Conservation (phyloP, 2,329 filamentous ascomycete species). For the Cladosporium cucumerinum region DNA sequence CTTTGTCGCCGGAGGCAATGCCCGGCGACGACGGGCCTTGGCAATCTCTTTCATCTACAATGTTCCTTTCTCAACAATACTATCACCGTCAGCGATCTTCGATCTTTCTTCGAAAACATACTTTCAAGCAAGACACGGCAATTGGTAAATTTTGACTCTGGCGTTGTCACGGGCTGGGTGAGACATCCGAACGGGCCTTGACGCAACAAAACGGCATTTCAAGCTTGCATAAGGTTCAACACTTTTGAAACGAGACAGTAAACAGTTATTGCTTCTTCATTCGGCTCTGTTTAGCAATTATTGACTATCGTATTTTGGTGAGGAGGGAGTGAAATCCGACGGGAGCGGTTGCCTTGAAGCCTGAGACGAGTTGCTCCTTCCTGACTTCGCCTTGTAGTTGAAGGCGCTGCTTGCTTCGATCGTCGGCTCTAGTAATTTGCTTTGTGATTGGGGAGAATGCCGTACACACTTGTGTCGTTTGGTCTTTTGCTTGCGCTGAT, state of each 20-base stretch:
- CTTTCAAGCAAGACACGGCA: slow-evolving; percentile 4
- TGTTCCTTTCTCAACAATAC: not conserved
- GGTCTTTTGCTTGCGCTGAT: not conserved
- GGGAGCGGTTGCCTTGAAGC: not conserved
- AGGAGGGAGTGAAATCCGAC: not conserved
- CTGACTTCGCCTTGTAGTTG: not conserved
- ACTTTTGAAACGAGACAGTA: not conserved
- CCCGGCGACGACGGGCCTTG: not conserved
- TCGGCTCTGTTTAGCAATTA: not conserved
- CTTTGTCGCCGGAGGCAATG: not conserved
- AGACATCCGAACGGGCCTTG: slow-evolving; percentile 1
- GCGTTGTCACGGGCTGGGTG: slow-evolving; percentile 3
- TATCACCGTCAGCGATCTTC: not conserved
- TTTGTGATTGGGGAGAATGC: not conserved
- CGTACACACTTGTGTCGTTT: not conserved
- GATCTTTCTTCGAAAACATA: slow-evolving; percentile 10
- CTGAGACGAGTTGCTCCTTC: not conserved
- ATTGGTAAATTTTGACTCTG: not conserved
- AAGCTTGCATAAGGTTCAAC: slow-evolving; percentile 1
- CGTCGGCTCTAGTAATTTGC: not conserved
- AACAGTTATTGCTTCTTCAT: not conserved
- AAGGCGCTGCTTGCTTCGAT: not conserved
- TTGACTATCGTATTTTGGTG: not conserved
- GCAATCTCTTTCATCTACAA: not conserved
- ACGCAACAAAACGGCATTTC: not conserved